These are phyloP conservation scores for Kwoniella shivajii DNA, from an alignment of 1,284 basidiomycete genomes.

Conservation along the genomic window DNA sequence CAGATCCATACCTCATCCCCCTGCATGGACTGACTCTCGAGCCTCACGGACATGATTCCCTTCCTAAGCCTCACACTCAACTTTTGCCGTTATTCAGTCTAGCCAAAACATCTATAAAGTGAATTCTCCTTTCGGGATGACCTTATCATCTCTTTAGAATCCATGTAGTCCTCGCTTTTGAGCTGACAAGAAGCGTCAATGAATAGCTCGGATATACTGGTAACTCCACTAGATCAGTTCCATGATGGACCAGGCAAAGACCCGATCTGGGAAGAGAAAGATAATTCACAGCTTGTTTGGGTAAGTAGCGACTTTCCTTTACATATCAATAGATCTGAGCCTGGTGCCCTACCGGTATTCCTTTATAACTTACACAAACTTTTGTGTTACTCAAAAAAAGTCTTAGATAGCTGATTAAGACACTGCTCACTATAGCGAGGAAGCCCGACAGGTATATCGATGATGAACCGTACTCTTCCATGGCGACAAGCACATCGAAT, in stretches of 20 bases:
- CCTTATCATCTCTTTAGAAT: not conserved
- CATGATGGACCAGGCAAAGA: conserved; percentile 48
- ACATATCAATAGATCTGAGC: not conserved
- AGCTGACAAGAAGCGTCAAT: too few relatives aligned
- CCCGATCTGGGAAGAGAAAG: conserved; percentile 55
- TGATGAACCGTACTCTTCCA: conserved; percentile 48
- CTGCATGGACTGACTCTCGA: conserved; percentile 52
- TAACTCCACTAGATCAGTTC: conserved; percentile 58
- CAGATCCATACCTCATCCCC: conserved; percentile 51
- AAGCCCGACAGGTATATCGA: conserved; percentile 56
- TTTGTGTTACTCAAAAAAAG: too few relatives aligned
- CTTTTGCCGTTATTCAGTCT: conserved; percentile 52
- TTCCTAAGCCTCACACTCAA: conserved; percentile 50
- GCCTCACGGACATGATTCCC: conserved; percentile 43
- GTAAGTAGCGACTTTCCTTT: conserved; percentile 26
- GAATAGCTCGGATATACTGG: conserved; percentile 56
- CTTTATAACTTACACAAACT: too few relatives aligned
- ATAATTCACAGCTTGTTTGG: conserved; percentile 53
- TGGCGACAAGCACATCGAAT: conserved; percentile 57
- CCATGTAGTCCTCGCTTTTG: not conserved
- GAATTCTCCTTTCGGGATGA: conserved; percentile 6
- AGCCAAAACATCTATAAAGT: conserved; percentile 54
- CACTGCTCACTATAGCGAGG: conserved; percentile 34
- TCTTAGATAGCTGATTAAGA: too few relatives aligned
- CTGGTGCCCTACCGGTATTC: too few relatives aligned